Evolutionary conservation across 1,139 yeast genomes (phyloP).

Genomic region (Candida gigantensis): DNA sequence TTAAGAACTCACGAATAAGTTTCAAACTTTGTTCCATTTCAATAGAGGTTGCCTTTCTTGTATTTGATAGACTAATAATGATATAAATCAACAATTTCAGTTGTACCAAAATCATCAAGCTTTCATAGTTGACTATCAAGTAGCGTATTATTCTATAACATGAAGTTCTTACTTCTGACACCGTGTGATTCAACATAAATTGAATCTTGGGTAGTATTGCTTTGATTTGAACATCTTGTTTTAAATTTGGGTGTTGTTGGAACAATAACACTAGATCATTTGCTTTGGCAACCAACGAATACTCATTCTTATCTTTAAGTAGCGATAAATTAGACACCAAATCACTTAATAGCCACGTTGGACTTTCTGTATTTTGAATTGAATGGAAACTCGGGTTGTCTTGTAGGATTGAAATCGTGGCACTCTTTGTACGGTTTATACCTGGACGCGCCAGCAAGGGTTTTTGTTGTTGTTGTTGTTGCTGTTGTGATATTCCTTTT

Average conservation of each 20-base stretch:
- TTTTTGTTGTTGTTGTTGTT: neutral
- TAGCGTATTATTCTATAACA: conserved; percentile 77
- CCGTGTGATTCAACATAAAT: conserved; percentile 56
- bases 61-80: conserved; percentile 62
- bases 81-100: conserved; percentile 62
- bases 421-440: conserved; percentile 11
- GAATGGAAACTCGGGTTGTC: conserved; percentile 2
- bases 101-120: conserved; percentile 48
- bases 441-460: conserved; percentile 2
- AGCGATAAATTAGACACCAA: conserved; percentile 28
- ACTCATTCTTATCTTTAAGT: conserved; percentile 39
- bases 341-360: conserved; percentile 42
- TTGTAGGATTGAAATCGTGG: conserved; percentile 10
- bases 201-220: conserved; percentile 64
- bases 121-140: conserved; percentile 54
- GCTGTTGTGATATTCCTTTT: conserved; percentile 1
- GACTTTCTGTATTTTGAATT: conserved; percentile 25
- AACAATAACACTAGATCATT: conserved; percentile 63
- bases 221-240: conserved; percentile 63
- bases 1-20: conserved; percentile 63
- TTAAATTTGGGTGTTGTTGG: conserved; percentile 59
- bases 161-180: conserved; percentile 68
- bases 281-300: conserved; percentile 55
- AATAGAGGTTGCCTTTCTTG: conserved; percentile 39
- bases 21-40: conserved; percentile 84